Evolutionary conservation across 176 grass and related monocot species (phyloP), one percentile per base, ranked within the genome.

Genomic region (Rhipidocladum racemiflorum): DNA sequence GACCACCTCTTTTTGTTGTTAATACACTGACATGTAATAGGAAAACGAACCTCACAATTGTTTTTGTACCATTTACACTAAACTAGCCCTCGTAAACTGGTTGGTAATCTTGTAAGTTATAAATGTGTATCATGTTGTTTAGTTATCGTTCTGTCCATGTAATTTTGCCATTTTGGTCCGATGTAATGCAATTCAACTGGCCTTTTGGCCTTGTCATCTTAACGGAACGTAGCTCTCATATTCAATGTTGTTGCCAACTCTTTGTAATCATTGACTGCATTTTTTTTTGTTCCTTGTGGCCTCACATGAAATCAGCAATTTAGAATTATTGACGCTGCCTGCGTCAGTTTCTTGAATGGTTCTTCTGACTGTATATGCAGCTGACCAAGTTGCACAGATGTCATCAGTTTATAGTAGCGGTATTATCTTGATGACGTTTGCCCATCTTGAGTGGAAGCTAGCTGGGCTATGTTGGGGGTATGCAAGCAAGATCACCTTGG

Each of bases 11-110:
- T 32, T 14, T 35, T 36, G 28, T 10, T 82, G 78, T 24, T 70
- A 77, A 50, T 59, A 34, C 42, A 78, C 39, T 77, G 65, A 72
- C 88, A 66, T 77, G 79, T 73, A 51, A 51, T 77, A 78, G 79
- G 49, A 64, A 76, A 72, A 42, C 38, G 15, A 35, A 74, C 40
- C 8, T 10, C 17, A 20, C 30, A n/a, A n/a, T 9, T 84, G 61
- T 44, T 53, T 34, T 42, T 71, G 70, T 63, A 75, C 45, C 23
- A 70, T 63, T 35, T 32, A 56, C 25, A 74, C 39, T 59, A 32
- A 74, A 70, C 39, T 62, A 61, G n/a, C 48, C 5, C 6, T 81
- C 14, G n/a, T n/a, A n/a, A n/a, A n/a, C 42, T 73, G 17, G 16
- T 40, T 48, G 6, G 42, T 30, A 48, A 79, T 13, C 59, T 25